Evolutionary conservation across 345 rosid genomes (phyloP), one percentile per base, ranked within the genome.

Genomic region (Litchi chinensis): DNA sequence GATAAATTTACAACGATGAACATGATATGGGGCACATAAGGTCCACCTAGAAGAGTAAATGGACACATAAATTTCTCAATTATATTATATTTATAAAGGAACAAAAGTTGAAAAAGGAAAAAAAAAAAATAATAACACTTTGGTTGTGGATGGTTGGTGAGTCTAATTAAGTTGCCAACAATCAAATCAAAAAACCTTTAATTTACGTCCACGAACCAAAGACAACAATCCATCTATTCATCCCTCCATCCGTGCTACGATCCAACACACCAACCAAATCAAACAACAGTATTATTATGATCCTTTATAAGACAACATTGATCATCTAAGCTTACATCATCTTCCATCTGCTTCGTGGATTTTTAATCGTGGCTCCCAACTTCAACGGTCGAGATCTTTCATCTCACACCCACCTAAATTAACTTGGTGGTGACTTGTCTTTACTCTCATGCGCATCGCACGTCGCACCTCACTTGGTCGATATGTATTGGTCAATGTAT

Each of bases 331-430:
- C 62, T 64, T 10, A 48, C 21, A 48, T 66, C 74, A 68, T 56
- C 15, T 56, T 56, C 26, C 79, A 76, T 39, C 66, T n/a, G 15
- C 43, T 56, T 21, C 8, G 62, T 54, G 73, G 73, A 57, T 56
- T 22, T 10, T 40, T 57, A 76, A 74, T 41, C 73, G 74, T 68
- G 79, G 10, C 56, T 13, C 40, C 50, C 79, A 68, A 52, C 12
- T 68, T 56, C 37, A 56, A 41, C 16, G 59, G 73, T 54, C 22
- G 65, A 21, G 65, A 52, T 68, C 8, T 13, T 40, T 21, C 39
- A n/a, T 65, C 8, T 32, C 1, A 19, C 46, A 46, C 7, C 26
- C 44, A 74, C 43, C 66, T n/a, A 57, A 18, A n/a, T 57, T 57
- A 57, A 15, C 19, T 57, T 57, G 24, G 63, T 19, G 24, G 63